These are phyloP conservation scores for Diaporthe amygdali DNA, from an alignment of 2,329 filamentous ascomycete species.

Conservation along the genomic window DNA sequence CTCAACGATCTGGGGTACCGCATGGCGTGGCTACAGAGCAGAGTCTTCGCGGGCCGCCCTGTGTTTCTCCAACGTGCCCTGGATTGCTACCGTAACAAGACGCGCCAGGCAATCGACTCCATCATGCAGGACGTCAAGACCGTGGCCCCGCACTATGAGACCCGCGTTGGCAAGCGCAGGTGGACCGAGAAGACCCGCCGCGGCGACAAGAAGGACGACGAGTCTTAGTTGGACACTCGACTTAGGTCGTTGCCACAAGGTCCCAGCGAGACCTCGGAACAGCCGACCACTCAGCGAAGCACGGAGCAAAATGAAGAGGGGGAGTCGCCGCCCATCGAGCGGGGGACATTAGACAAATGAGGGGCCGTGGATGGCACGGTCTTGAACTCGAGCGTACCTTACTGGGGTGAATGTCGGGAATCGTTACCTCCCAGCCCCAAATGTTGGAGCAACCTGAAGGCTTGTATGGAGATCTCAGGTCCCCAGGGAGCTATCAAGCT, in stretches of 20 bases:
- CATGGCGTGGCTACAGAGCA: constrained; percentile 95
- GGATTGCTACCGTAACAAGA: constrained; percentile 94
- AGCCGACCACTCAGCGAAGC: background rate
- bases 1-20: constrained; percentile 92
- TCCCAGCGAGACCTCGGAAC: background rate
- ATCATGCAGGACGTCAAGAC: constrained; percentile 76
- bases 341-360: background rate
- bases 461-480: background rate
- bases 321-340: background rate
- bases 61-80: constrained; percentile 91
- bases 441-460: background rate
- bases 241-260: background rate
- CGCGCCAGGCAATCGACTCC: constrained; percentile 79
- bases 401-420: no score
- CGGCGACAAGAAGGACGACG: constrained; percentile 40
- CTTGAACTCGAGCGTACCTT: background rate
- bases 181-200: constrained; percentile 66
- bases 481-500: background rate
- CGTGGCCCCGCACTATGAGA: constrained; percentile 87
- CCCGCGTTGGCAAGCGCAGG: constrained; percentile 80
- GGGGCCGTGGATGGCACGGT: background rate
- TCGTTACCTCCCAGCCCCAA: background rate
- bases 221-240: constrained; percentile 26
- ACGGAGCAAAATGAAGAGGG: background rate
- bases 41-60: constrained; percentile 85